phyloP scores from a whole-genome alignment of 129 eudicot genomes.

The Centella asiatica region DNA sequence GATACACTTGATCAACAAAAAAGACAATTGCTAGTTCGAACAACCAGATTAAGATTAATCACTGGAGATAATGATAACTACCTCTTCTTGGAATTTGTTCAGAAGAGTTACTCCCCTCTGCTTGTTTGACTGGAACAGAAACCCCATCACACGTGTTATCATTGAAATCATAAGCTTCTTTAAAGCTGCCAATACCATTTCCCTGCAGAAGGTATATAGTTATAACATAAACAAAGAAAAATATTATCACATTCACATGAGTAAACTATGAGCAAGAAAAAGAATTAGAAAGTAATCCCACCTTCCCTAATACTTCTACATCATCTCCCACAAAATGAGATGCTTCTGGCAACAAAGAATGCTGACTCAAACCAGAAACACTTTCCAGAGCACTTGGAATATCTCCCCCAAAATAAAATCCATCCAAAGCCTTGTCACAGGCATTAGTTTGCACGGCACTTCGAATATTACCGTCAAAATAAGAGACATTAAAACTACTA shows the following conservation, averaged over 20 bases:
- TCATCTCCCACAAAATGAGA: slow-evolving; percentile 2
- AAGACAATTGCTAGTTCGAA: slow-evolving; percentile 8
- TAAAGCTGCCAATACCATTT: neutral
- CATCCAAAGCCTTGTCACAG: neutral
- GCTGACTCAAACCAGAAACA: slow-evolving; percentile 9
- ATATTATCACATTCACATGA: neutral
- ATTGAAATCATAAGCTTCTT: slow-evolving; percentile 3
- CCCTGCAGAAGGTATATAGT: slow-evolving; percentile 11
- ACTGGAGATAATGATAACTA: slow-evolving; percentile 26
- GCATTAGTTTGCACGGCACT: no score
- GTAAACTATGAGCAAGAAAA: neutral
- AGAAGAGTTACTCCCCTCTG: slow-evolving; percentile 10
- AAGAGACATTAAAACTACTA: neutral
- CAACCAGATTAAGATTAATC: slow-evolving; percentile 13
- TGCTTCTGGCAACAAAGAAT: slow-evolving; percentile 3
- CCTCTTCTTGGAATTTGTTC: slow-evolving; percentile 19
- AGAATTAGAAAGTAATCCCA: neutral
- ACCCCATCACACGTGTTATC: neutral
- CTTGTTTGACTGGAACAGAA: slow-evolving; percentile 8
- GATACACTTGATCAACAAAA: neutral
- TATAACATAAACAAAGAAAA: neutral
- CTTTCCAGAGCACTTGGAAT: slow-evolving; percentile 5
- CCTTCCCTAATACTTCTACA: slow-evolving; percentile 15
- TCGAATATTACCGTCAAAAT: no score
- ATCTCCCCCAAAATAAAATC: neutral